Evolutionary conservation across 2,329 filamentous ascomycete genomes (phyloP), one percentile per base, ranked within the genome.

Genomic region (Plectosphaerella sp.): DNA sequence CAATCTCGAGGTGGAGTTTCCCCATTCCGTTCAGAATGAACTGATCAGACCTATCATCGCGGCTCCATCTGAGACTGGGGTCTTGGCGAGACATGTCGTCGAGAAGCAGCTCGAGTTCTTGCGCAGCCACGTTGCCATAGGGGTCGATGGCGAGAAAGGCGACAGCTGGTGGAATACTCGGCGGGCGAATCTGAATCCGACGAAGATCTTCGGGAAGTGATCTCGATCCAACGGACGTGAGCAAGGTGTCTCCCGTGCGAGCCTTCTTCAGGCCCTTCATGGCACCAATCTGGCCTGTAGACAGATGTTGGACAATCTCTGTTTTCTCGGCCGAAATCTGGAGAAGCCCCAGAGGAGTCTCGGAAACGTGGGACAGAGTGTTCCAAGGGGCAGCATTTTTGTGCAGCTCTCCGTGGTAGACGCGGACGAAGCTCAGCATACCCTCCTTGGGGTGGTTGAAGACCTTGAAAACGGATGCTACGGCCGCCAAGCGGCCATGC

Each of bases 21-120:
- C 94, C 94, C 94, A 99, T 97, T 4, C 94, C 94, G 50, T 92
- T 92, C 1, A 99, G 78, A 33, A 96, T 87, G 46, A 94, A 97
- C 63, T 96, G 91, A 2, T 94, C 94, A 1, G 90, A 92, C 66
- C 97, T 94, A 56, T 93, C 84, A 61, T 97, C 90, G 28, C 89
- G 77, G 36, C 80, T 88, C 65, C 96, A 89, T 52, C 94, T 84
- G 20, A 99, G 75, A 67, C 91, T 97, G 0, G 94, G 94, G 62
- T 99, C 94, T 72, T 99, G 94, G 59, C 94, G 79, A 1, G 96
- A 82, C 5, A 96, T 80, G 47, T 94, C 82, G 5, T 84, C 80
- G 6, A 99, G 74, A 1, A 88, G 87, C 6, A 87, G 83, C 52
- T 89, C 83, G 6, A 99, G 82, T 53, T 87, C 82, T 60, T 91